Base-by-base conservation (phyloP, 192 early-diverging fungal species). In the Phlyctochytrium planicorne region DNA sequence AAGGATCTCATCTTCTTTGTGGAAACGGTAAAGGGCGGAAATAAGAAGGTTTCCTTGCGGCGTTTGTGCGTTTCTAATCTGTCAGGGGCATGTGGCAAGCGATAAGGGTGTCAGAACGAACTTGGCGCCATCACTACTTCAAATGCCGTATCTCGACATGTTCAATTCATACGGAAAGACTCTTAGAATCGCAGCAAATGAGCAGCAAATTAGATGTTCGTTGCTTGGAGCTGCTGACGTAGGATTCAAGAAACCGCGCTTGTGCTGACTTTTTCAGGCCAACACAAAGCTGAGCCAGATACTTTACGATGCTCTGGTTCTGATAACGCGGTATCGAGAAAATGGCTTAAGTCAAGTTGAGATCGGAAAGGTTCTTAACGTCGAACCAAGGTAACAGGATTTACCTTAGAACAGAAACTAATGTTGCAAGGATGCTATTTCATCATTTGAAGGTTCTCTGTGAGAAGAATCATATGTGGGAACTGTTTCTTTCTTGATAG, bases 311-410 rank as follows among this genome's bases (percentile, higher is more conserved):
- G 73, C 80, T 27, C 64, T 89, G 0, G 69, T 76, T 33, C 30
- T 61, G 4, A 80, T 90, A 59, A 80, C 84, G 0, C 62, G 69
- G 37, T 33, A 61, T 2, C 74, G 88, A 30, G 71, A 71, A 2
- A 23, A 73, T 30, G 88, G 88, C 0, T 73, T 78, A 3, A 88
- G 84, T 0, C 86, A 87, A 67, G 71, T 72, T 3, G 84, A 88
- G 17, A 61, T 90, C 29, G 69, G 86, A 0, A 89, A 87, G 59
- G 50, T 70, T 0, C 65, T 81, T 27, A 63, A 77, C 14, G 70
- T 88, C 23, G 87, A 90, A 66, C 86, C 88, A 24, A 69, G 84
- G 52, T 82, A 77, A 31, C 75, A 50, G n/a, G n/a, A n/a, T n/a
- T n/a, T n/a, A n/a, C n/a, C n/a, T 50, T 50, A n/a, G 40, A 50